A percentile compares a stretch with the other conserved stretches of the same genome.
Evolutionary conservation across 768 basidiomycete species (phyloP).

Genomic region (Collybiopsis confluens): DNA sequence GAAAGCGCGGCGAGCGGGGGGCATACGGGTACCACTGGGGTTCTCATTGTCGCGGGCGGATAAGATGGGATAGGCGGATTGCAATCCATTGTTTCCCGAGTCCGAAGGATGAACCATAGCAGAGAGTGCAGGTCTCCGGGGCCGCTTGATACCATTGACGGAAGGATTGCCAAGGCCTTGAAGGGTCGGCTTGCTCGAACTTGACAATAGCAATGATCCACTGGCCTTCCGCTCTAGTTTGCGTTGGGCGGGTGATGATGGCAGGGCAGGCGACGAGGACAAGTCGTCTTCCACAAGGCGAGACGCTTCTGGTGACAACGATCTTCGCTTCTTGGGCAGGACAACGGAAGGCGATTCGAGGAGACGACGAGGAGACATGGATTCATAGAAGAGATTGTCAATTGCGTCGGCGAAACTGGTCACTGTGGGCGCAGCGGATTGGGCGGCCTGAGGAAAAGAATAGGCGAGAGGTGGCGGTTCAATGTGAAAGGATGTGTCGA

Average conservation of each 20-base stretch:
- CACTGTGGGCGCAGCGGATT: constrained; percentile 49
- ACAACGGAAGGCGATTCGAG: constrained; percentile 40
- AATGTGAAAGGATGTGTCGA: constrained; percentile 54
- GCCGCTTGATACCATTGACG: constrained; percentile 50
- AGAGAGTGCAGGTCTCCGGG: constrained; percentile 64
- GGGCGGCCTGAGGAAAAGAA: constrained; percentile 20
- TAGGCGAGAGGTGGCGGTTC: constrained; percentile 21
- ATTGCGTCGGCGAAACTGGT: constrained; percentile 34
- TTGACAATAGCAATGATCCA: constrained; percentile 43
- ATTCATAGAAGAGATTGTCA: constrained; percentile 56
- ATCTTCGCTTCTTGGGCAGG: constrained; percentile 52
- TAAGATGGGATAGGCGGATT: constrained; percentile 41
- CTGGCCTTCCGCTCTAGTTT: constrained; percentile 46
- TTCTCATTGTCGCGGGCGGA: constrained; percentile 17
- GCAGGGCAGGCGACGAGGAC: constrained; percentile 46
- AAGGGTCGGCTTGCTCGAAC: constrained; percentile 48
- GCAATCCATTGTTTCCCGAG: constrained; percentile 24
- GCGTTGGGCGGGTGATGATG: constrained; percentile 46
- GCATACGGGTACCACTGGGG: constrained; percentile 25
- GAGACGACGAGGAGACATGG: constrained; percentile 46
- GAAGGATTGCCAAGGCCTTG: constrained; percentile 54
- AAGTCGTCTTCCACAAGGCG: constrained; percentile 32
- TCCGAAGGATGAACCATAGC: constrained; percentile 52
- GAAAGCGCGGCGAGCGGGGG: constrained; percentile 65
- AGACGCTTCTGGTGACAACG: constrained; percentile 49